Evolutionary conservation across 2,329 filamentous ascomycete genomes (phyloP), one percentile per base, ranked within the genome.

Genomic region (Ophiostoma himal-ulmi): DNA sequence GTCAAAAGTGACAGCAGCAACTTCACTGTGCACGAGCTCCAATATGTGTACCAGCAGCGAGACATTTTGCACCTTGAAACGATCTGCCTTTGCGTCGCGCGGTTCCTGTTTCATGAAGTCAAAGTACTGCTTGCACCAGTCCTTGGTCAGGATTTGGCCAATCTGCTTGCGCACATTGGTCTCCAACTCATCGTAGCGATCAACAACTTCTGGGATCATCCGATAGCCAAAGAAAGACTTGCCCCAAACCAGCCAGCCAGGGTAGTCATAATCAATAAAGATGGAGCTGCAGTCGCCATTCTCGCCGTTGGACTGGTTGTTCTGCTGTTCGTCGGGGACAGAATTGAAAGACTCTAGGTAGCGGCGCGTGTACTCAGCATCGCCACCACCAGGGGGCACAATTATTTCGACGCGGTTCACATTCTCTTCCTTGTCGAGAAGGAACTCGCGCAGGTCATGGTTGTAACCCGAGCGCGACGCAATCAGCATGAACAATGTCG

Each of bases 161-260:
- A 99, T 95, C 76, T 92, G 91, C 70, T 86, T 85, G 57, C 94
- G 89, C 7, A 91, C 88, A 1, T 84, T 84, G 75, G 81, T 88
- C 79, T 99, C 95, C 0, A 92, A 82, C 17, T 92, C 89, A 76
- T 99, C 95, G 76, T 95, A 99, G 64, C 79, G 81, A 54, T 83
- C 87, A 79, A 82, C 97, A 76, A 79, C 89, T 79, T 78, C 81
- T 73, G 93, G 88, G 69, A 91, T 89, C 2, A 91, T 88, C 72
- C 88, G 88, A 78, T 90, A 93, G 0, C 90, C 95, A 17, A 88
- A 89, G 83, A 98, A 94, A 41, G 85, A 88, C 79, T 95, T 92
- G 69, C 91, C 91, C 95, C 95, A 99, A 0, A 96, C 93, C 22
- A 99, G 85, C 96, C 96, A 99, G 41, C 95, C 95, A 5, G 94